These are phyloP conservation scores for Aureobasidium sp. DNA, from an alignment of 2,329 filamentous ascomycete genomes.

Conservation along the genomic window DNA sequence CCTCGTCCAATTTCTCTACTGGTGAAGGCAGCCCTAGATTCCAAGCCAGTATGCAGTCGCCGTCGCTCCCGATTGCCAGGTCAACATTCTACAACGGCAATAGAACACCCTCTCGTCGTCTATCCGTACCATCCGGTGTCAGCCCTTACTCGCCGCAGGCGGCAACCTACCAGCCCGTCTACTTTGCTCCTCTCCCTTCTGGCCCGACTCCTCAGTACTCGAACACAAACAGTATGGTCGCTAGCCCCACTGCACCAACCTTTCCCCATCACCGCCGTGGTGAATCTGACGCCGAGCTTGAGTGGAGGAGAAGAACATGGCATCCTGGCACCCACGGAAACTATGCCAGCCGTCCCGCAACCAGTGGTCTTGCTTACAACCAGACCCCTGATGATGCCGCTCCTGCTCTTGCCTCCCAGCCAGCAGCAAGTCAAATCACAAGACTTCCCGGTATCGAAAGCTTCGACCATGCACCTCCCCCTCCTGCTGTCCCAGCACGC, in stretches of 20 bases:
- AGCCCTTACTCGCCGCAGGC: conserved; percentile 48
- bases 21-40: conserved; percentile 71
- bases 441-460: conserved; percentile 86
- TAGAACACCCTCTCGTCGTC: conserved; percentile 61
- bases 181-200: conserved; percentile 49
- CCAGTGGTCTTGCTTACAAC: conserved; percentile 68
- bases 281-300: conserved; percentile 65
- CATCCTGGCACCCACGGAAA: conserved; percentile 67
- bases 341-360: conserved; percentile 54
- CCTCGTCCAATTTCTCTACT: conserved; percentile 73
- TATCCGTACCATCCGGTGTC: conserved; percentile 72
- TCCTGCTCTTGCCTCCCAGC: conserved; percentile 47
- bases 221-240: conserved; percentile 54
- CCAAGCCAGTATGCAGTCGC: conserved; percentile 62
- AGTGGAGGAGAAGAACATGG: conserved; percentile 81
- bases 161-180: conserved; percentile 41
- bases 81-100: conserved; percentile 67
- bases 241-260: conserved; percentile 59
- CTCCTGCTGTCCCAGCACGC: conserved; percentile 52
- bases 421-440: conserved; percentile 52
- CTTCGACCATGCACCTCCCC: conserved; percentile 68
- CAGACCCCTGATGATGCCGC: conserved; percentile 60
- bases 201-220: conserved; percentile 49
- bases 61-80: conserved; percentile 59
- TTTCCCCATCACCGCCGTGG: conserved; percentile 54